Conservation (phyloP, 495 filamentous ascomycete species). For the Glarea lozoyensis region DNA sequence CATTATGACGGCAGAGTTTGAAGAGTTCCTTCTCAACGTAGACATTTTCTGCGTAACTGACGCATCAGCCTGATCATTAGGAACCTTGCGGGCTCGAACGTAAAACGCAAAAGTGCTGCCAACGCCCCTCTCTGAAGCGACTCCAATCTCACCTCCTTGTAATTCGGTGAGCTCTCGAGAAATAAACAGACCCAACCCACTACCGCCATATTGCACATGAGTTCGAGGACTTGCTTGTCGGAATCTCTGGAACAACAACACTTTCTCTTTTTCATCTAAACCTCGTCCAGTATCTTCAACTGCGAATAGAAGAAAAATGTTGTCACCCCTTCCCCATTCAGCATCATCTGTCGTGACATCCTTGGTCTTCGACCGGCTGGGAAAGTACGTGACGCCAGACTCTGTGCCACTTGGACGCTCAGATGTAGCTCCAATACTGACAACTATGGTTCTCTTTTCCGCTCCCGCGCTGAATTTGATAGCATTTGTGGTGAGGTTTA, state of each 20-base stretch:
- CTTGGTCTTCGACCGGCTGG: constrained; percentile 40
- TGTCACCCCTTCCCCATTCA: constrained; percentile 63
- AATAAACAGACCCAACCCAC: constrained; percentile 77
- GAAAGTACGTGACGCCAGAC: constrained; percentile 40
- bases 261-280: constrained; percentile 62
- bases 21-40: constrained; percentile 9
- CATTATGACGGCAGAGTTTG: constrained; percentile 8
- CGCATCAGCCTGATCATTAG: constrained; percentile 11
- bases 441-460: constrained; percentile 51
- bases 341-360: constrained; percentile 40
- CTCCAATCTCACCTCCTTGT: constrained; percentile 78
- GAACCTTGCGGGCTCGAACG: constrained; percentile 33
- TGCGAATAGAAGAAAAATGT: constrained; percentile 62
- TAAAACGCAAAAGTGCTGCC: constrained; percentile 86
- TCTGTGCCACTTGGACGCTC: constrained; percentile 37
- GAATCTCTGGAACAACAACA: constrained; percentile 71
- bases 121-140: constrained; percentile 57
- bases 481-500: constrained; percentile 71
- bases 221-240: constrained; percentile 69
- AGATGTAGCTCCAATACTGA: constrained; percentile 59
- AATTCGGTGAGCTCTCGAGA: constrained; percentile 68
- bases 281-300: constrained; percentile 76
- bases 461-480: constrained; percentile 69
- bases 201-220: constrained; percentile 74
- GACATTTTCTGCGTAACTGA: constrained; percentile 9